Conservation (phyloP, 163 green algal genomes). For the Smithsoniella earleae region DNA sequence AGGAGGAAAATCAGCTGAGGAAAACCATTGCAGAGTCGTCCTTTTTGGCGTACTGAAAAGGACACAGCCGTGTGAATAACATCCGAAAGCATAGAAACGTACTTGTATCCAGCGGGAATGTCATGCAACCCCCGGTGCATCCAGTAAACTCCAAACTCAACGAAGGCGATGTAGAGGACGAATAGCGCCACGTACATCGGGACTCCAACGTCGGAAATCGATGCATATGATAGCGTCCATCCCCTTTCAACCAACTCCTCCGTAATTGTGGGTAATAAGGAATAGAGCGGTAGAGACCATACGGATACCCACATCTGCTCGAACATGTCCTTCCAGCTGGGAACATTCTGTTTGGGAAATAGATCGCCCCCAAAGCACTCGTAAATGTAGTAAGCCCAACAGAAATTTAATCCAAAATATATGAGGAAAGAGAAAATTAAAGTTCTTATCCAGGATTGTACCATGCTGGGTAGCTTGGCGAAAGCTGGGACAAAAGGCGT, state of each 20-base stretch:
- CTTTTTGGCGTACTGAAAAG: too few relatives aligned
- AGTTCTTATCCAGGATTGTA: constrained; percentile 11
- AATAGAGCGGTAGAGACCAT: constrained; percentile 74
- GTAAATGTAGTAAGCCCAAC: constrained; percentile 26
- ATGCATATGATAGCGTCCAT: constrained; percentile 69
- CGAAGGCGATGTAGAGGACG: constrained; percentile 73
- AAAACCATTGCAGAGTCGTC: too few relatives aligned
- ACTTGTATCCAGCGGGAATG: constrained; percentile 63
- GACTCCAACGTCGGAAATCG: constrained; percentile 62
- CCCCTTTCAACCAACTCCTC: constrained; percentile 71
- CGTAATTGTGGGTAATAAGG: constrained; percentile 62
- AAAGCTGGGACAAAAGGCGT: not conserved
- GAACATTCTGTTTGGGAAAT: constrained; percentile 25
- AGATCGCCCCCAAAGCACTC: constrained; percentile 21
- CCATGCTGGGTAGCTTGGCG: not conserved
- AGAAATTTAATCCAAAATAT: constrained; percentile 22
- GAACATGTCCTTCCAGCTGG: constrained; percentile 14
- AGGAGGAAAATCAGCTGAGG: too few relatives aligned
- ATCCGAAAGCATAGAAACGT: not conserved
- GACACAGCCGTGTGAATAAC: not conserved
- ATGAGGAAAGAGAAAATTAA: constrained; percentile 13
- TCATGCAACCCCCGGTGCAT: constrained; percentile 82
- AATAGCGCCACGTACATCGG: constrained; percentile 63
- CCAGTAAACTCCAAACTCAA: constrained; percentile 96
- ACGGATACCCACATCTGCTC: constrained; percentile 56